These are phyloP conservation scores for Vinca minor DNA, from an alignment of 257 asterid genomes.

Conservation along the genomic window DNA sequence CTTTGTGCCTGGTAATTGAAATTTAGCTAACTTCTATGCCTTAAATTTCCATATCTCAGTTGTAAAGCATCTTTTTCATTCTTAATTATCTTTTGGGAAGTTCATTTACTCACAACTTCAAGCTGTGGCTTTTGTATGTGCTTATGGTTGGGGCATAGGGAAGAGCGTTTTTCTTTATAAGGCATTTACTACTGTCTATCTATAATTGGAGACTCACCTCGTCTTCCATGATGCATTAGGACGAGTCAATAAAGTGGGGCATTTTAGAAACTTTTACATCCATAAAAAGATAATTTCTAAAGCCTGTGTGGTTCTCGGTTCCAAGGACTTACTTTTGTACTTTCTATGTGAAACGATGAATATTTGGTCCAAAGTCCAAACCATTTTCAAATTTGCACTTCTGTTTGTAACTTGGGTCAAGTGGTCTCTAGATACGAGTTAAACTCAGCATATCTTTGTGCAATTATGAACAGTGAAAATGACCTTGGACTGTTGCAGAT, in stretches of 20 bases:
- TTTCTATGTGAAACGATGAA: background rate
- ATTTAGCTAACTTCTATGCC: background rate
- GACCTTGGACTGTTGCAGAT: slow-evolving; percentile 45
- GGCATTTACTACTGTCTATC: background rate
- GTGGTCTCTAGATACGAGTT: background rate
- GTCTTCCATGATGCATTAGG: no score
- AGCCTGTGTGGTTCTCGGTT: background rate
- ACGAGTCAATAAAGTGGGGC: no score
- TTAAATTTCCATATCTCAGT: slow-evolving; percentile 5
- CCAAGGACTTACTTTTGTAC: no score
- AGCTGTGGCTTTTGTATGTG: background rate
- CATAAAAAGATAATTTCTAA: background rate
- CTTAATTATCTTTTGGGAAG: background rate
- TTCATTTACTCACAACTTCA: background rate
- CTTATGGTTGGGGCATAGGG: background rate
- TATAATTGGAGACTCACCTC: background rate
- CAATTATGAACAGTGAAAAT: background rate
- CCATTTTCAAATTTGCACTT: slow-evolving; percentile 5
- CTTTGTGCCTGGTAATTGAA: slow-evolving; percentile 85
- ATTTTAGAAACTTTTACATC: background rate
- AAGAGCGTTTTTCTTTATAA: background rate
- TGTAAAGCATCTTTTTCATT: background rate
- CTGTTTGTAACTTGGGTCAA: background rate
- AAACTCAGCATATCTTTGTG: background rate
- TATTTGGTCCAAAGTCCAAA: background rate